Percentiles rank a stretch among this genome's conserved stretches.
These are phyloP conservation scores for Aspergillus sparsus DNA, from an alignment of 495 filamentous ascomycete genomes.

Conservation along the genomic window DNA sequence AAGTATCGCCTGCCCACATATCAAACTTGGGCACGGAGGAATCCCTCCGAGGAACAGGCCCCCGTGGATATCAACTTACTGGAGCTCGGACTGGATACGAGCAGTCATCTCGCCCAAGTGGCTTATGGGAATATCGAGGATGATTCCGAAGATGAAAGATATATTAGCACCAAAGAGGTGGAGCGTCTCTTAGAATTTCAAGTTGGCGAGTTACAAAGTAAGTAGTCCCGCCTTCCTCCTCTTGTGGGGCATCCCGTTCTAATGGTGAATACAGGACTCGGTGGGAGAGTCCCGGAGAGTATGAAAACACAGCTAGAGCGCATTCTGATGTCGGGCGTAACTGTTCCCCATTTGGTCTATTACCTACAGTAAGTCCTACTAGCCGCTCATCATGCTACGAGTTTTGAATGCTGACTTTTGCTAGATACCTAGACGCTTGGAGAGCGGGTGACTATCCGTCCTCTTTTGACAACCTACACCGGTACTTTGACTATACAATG, in stretches of 20 bases:
- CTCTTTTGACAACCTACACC: constrained; percentile 87
- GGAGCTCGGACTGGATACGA: constrained; percentile 36
- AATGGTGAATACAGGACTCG: constrained; percentile 53
- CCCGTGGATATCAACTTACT: constrained; percentile 69
- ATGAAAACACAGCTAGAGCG: constrained; percentile 64
- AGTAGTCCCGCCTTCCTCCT: constrained; percentile 26
- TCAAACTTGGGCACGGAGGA: constrained; percentile 65
- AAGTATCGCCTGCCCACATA: constrained; percentile 77
- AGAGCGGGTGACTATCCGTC: constrained; percentile 84
- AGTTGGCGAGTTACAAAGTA: constrained; percentile 82
- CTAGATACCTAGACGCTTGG: constrained; percentile 86
- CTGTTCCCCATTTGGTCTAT: constrained; percentile 70
- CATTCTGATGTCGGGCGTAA: constrained; percentile 65
- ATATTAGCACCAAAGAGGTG: constrained; percentile 76
- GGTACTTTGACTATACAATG: constrained; percentile 98
- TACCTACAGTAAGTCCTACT: constrained; percentile 63
- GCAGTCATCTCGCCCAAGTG: constrained; percentile 53
- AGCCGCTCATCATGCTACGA: neutral
- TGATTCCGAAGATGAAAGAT: constrained; percentile 43
- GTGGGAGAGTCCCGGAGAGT: constrained; percentile 68
- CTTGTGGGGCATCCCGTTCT: neutral
- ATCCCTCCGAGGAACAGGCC: constrained; percentile 60
- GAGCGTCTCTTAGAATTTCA: constrained; percentile 86
- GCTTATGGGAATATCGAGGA: constrained; percentile 63
- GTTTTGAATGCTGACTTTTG: neutral